Base-by-base conservation (phyloP, 1,284 basidiomycete species). In the Ustilago lituana region DNA sequence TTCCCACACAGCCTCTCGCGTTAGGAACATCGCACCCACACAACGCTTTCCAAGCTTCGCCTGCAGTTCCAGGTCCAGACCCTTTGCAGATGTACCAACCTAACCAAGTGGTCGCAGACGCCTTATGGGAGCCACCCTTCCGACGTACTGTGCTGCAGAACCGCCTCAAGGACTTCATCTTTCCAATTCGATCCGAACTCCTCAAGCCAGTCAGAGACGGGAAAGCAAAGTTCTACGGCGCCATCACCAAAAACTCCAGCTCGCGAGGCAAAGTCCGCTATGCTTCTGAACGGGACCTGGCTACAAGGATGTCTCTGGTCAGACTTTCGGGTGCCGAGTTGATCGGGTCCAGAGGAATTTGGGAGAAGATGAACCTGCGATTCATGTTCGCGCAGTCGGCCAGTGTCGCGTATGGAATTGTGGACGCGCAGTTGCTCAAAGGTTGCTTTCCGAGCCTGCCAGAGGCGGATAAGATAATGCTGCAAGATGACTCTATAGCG, bases 381-480 rank as follows among this genome's bases (percentile, higher is more conserved):
- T 14, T 51, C 11, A 6, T 51, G 7, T 51, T 58, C 26, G 47
- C 41, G 19, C 26, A 50, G n/a, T 20, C 20, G 5, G 2, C n/a
- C 0, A 2, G 14, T 2, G 19, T 39, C 2, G 55, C 36, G 0
- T 58, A 46, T 15, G 55, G 27, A 7, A 2, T 58, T 8, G 48
- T 23, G 2, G 55, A 58, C 5, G 41, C 40, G 3, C 22, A 35
- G 23, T 8, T 44, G 22, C 36, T 58, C 29, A 58, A 58, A n/a
- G 12, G 20, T 5, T 39, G 20, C 3, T 50, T 46, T n/a, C 55
- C 55, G 0, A 3, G 5, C 3, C 23, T 58, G 48, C 1, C 29
- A 12, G 26, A 37, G 3, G 35, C 36, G n/a, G 54, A 51, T 22
- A 22, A 17, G 15, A 14, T 4, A 20, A 33, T 35, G 48, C 26